Base-by-base conservation (phyloP, 2,329 filamentous ascomycete genomes). In the Torrubiellomyces zombiae region DNA sequence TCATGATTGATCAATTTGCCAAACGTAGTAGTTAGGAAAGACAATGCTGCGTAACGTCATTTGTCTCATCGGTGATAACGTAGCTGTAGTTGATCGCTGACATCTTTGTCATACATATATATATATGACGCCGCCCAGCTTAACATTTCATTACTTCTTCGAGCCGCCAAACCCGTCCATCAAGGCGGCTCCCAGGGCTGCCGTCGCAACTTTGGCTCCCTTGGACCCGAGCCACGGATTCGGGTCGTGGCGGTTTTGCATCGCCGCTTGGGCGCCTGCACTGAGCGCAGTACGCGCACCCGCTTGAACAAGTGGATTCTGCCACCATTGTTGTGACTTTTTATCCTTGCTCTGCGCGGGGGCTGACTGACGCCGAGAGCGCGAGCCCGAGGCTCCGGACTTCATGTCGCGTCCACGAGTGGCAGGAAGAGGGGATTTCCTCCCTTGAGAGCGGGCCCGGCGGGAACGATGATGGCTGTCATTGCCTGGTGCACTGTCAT, bases 221-320 rank as follows among this genome's bases (percentile, higher is more conserved):
- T 63, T 63, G 8, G 55, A 41, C 0, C 60, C 57, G 4, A 57
- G 40, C 60, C 60, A 64, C 1, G 50, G 43, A 3, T 58, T 53
- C 2, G 50, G 47, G 10, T 60, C 53, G 22, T 55, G 48, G 24
- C 56, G 55, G 23, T 55, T 47, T 23, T 55, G 49, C 44, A 60
- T 55, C 7, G 56, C 56, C 3, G 59, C 57, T 23, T 61, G 47
- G 2, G 58, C 60, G 18, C 58, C 60, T 1, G 59, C 60, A 17
- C 54, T 50, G 2, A 63, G 39, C 3, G 59, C 59, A 2, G 57
- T 57, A 4, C 54, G 50, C 2, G 56, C 56, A 1, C 58, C 56
- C n/a, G 49, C 48, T 24, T 53, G 48, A 3, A 53, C 25, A 18
- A 48, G 16, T 2, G 50, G 48, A 19, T 53, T 52, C 30, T 50